These are phyloP conservation scores for Collybia mongolica DNA, from an alignment of 768 basidiomycete species.

Conservation along the genomic window DNA sequence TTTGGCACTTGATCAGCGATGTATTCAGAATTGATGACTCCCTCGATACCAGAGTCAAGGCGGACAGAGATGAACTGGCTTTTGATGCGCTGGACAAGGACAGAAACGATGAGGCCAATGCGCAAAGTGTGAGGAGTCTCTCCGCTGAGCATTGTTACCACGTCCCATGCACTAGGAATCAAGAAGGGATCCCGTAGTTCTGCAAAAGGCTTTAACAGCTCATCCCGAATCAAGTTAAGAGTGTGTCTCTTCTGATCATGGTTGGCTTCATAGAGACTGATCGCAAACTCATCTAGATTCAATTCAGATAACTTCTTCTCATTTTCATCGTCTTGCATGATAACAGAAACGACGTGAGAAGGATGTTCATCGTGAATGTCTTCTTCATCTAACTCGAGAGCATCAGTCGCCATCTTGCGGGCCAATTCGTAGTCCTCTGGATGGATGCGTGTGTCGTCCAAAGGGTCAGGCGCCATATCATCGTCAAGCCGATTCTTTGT, in stretches of 20 bases:
- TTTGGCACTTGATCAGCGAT: slow-evolving; percentile 48
- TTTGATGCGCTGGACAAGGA: slow-evolving; percentile 58
- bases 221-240: slow-evolving; percentile 83
- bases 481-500: slow-evolving; percentile 66
- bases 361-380: slow-evolving; percentile 92
- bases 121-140: slow-evolving; percentile 81
- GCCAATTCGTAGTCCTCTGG: slow-evolving; percentile 98
- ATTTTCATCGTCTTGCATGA: slow-evolving; percentile 82
- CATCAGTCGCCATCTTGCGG: slow-evolving; percentile 97
- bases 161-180: slow-evolving; percentile 69
- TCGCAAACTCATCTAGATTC: slow-evolving; percentile 94
- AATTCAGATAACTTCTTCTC: slow-evolving; percentile 84
- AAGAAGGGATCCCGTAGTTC: slow-evolving; percentile 72
- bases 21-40: slow-evolving; percentile 60
- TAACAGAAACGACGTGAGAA: slow-evolving; percentile 80
- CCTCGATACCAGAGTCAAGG: slow-evolving; percentile 94
- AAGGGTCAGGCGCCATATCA: slow-evolving; percentile 77
- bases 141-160: slow-evolving; percentile 93
- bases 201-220: slow-evolving; percentile 76
- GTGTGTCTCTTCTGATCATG: slow-evolving; percentile 87
- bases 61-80: slow-evolving; percentile 57
- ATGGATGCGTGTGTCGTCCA: slow-evolving; percentile 95
- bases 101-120: slow-evolving; percentile 80
- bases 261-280: slow-evolving; percentile 83
- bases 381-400: slow-evolving; percentile 96